Base-by-base conservation (phyloP, 2,329 filamentous ascomycete species). In the Colletotrichum sp. region DNA sequence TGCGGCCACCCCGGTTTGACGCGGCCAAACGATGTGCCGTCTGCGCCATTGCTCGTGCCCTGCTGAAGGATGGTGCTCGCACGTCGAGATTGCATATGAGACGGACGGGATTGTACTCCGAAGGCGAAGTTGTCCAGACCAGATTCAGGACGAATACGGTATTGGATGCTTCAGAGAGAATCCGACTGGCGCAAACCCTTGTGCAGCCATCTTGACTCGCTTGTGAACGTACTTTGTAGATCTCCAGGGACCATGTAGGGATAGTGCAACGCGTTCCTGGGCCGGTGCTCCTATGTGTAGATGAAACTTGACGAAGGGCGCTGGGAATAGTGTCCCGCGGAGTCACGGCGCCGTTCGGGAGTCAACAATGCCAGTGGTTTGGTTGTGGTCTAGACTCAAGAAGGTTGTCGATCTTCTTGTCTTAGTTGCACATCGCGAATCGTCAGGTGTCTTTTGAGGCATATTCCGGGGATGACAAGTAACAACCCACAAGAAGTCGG, bases 321-420 rank as follows among this genome's bases (percentile, higher is more conserved):
- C 63, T 72, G 69, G 57, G 36, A 68, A 64, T 44, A 12, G 36
- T 32, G 28, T 36, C 52, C n/a, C 24, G 18, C 26, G 26, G 44
- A 44, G 44, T 16, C 36, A 26, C 21, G 39, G 26, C 28, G 32
- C 28, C 10, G 36, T 44, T 63, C 36, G 62, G 52, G 28, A 62
- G 21, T 28, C 21, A 30, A 26, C 15, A 26, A 30, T 73, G 63
- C 30, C 28, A 60, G 32, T 26, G 28, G 59, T 59, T 30, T 28
- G 26, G 36, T 28, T 60, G 13, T 12, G 59, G 26, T 59, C 69
- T 63, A 68, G 73, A 64, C 64, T 30, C 39, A 21, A 21, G 68
- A 68, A 72, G 68, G 62, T 55, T 63, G 62, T 68, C 68, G 72
- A 72, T 75, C 63, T n/a, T 62, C 30, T 67, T 15, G 62, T 62